Conservation (phyloP, 2,329 filamentous ascomycete species). For the Curvularia hawaiiensis region DNA sequence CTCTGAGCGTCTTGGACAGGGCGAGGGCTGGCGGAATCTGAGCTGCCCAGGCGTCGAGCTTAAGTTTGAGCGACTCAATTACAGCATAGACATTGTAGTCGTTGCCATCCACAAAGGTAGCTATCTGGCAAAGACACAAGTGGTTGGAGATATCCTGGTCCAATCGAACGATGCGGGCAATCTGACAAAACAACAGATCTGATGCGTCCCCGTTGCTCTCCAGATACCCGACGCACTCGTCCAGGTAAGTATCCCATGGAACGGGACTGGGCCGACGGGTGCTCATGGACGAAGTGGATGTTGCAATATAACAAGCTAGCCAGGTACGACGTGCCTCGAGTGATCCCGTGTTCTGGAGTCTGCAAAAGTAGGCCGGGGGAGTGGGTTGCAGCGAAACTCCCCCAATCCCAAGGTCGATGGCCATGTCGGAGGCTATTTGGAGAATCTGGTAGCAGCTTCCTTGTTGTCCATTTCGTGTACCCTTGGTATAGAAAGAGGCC, state of each 20-base stretch:
- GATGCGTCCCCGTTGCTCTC: constrained; percentile 24
- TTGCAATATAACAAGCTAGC: constrained; percentile 36
- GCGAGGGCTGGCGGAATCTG: constrained; percentile 29
- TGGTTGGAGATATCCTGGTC: constrained; percentile 29
- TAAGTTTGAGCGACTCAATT: constrained; percentile 24
- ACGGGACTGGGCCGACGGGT: constrained; percentile 28
- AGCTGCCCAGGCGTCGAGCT: constrained; percentile 31
- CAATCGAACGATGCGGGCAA: constrained; percentile 29
- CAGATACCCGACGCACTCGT: constrained; percentile 27
- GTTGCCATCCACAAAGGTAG: constrained; percentile 27
- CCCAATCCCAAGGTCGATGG: constrained; percentile 36
- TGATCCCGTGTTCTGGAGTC: constrained; percentile 27
- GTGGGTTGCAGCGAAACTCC: constrained; percentile 31
- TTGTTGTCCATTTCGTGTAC: constrained; percentile 23
- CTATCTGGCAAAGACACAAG: constrained; percentile 27
- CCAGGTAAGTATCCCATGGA: constrained; percentile 31
- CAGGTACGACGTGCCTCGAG: constrained; percentile 37
- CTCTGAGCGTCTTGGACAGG: constrained; percentile 28
- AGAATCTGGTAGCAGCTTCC: constrained; percentile 34
- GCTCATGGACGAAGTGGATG: constrained; percentile 26
- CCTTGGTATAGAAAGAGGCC: constrained; percentile 32
- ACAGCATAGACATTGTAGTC: constrained; percentile 24
- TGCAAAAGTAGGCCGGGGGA: constrained; percentile 29
- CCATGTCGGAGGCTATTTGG: constrained; percentile 37
- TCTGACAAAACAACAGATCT: constrained; percentile 32